Evolutionary conservation across 441 rosid species (phyloP).

Genomic region (Pelargonium citronellum): DNA sequence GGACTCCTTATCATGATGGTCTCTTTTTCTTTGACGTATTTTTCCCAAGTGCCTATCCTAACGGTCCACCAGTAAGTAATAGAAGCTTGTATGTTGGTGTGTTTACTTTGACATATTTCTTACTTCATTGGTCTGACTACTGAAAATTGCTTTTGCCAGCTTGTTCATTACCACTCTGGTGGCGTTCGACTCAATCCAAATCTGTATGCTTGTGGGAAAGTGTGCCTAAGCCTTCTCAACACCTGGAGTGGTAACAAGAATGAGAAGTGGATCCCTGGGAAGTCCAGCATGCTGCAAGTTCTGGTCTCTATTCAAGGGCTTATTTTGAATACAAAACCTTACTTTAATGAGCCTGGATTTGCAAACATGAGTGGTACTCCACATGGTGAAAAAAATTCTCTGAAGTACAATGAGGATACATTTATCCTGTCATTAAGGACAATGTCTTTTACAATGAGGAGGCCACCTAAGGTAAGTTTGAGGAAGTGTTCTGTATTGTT

Average conservation of each 20-base stretch:
- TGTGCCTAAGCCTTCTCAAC: constrained; percentile 96
- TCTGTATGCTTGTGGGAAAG: constrained; percentile 89
- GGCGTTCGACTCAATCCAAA: constrained; percentile 98
- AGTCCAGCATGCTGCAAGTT: constrained; percentile 96
- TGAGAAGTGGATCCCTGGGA: constrained; percentile 90
- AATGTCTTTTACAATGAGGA: constrained; percentile 85
- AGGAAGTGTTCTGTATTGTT: background rate
- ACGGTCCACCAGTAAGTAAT: constrained; percentile 62
- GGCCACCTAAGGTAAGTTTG: constrained; percentile 60
- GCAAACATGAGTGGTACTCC: constrained; percentile 87
- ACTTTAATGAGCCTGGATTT: constrained; percentile 97
- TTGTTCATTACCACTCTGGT: constrained; percentile 89
- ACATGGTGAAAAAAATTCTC: constrained; percentile 90
- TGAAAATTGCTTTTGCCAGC: constrained; percentile 39
- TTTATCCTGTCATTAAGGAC: constrained; percentile 86
- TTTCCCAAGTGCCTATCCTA: constrained; percentile 72
- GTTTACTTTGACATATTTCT: constrained; percentile 10
- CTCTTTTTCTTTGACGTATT: constrained; percentile 80
- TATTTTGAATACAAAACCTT: constrained; percentile 87
- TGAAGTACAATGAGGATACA: constrained; percentile 83
- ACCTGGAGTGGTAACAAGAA: constrained; percentile 96
- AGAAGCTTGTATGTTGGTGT: constrained; percentile 14
- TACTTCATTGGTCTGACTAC: constrained; percentile 21
- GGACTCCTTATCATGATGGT: constrained; percentile 95
- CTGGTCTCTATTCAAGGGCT: constrained; percentile 95